A percentile compares a stretch with the other conserved stretches of the same genome.
phyloP scores from a whole-genome alignment of 2,329 filamentous ascomycete species.

The Fusarium sp. region DNA sequence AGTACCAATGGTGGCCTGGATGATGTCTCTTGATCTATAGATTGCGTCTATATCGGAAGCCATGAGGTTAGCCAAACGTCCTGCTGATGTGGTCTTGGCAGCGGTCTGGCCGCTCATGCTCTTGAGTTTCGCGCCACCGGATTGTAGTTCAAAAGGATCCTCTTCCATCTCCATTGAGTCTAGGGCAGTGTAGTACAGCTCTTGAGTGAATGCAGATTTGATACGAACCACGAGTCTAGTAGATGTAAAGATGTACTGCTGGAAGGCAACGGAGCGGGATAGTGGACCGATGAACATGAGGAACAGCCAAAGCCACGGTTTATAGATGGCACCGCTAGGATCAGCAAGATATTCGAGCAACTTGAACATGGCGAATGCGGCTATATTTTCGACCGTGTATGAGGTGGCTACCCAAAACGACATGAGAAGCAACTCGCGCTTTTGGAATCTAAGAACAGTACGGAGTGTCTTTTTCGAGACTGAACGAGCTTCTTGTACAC shows the following conservation, averaged over 20 bases:
- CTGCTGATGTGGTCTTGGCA: conserved; percentile 54
- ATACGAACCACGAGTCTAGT: conserved; percentile 64
- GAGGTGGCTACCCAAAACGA: conserved; percentile 49
- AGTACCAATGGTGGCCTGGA: conserved; percentile 56
- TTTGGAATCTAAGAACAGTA: conserved; percentile 56
- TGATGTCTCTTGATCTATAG: conserved; percentile 59
- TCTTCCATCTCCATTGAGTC: conserved; percentile 65
- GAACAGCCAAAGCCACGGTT: conserved; percentile 62
- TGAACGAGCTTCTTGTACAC: conserved; percentile 53
- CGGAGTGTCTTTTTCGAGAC: conserved; percentile 54
- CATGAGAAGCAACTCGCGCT: conserved; percentile 55
- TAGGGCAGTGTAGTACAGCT: conserved; percentile 64
- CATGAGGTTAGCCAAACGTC: conserved; percentile 64
- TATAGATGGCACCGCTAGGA: conserved; percentile 54
- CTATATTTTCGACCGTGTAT: conserved; percentile 57
- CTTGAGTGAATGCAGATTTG: conserved; percentile 65
- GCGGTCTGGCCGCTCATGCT: conserved; percentile 40
- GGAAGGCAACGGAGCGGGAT: conserved; percentile 58
- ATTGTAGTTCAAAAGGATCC: conserved; percentile 53
- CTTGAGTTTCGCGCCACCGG: conserved; percentile 36
- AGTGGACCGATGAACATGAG: conserved; percentile 61
- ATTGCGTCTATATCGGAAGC: conserved; percentile 66
- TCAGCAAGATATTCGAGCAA: conserved; percentile 60
- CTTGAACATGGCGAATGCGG: conserved; percentile 62
- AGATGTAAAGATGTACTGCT: conserved; percentile 66